Conservation (phyloP, 768 basidiomycete species). For the Suillus subaureus region DNA sequence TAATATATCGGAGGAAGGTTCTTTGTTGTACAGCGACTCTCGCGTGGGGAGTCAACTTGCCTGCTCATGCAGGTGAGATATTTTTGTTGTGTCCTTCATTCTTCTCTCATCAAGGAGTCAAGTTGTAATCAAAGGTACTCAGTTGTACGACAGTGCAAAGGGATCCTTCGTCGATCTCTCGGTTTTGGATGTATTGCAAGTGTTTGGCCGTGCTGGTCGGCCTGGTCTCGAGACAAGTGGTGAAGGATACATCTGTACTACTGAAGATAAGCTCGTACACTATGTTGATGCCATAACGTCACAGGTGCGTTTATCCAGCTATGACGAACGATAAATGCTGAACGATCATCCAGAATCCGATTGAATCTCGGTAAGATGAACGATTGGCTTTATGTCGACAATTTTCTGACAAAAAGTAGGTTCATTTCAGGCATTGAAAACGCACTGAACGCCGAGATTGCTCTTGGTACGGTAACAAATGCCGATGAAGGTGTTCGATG, state of each 20-base stretch:
- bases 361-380: slow-evolving; percentile 84
- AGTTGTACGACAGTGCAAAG: slow-evolving; percentile 89
- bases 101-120: slow-evolving; percentile 13
- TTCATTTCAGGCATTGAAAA: slow-evolving; percentile 88
- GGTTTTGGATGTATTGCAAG: slow-evolving; percentile 93
- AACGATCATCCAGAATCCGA: slow-evolving; percentile 66
- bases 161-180: slow-evolving; percentile 92
- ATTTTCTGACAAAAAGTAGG: slow-evolving; percentile 32
- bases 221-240: slow-evolving; percentile 89
- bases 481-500: slow-evolving; percentile 87
- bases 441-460: slow-evolving; percentile 92
- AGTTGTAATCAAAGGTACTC: slow-evolving; percentile 98
- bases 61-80: slow-evolving; percentile 87
- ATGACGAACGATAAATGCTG: not conserved
- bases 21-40: slow-evolving; percentile 97
- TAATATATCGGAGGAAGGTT: slow-evolving; percentile 54
- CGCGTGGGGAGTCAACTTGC: slow-evolving; percentile 99
- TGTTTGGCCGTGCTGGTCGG: slow-evolving; percentile 94
- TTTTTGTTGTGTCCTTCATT: slow-evolving; percentile 13
- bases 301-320: slow-evolving; percentile 52
- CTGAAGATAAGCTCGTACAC: slow-evolving; percentile 88
- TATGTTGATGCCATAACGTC: slow-evolving; percentile 88
- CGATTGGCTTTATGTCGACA: not conserved
- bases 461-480: slow-evolving; percentile 91
- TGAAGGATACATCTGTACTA: slow-evolving; percentile 96